Evolutionary conservation across 2,329 filamentous ascomycete genomes (phyloP), one percentile per base, ranked within the genome.

Genomic region (Shiraia bambusicola): DNA sequence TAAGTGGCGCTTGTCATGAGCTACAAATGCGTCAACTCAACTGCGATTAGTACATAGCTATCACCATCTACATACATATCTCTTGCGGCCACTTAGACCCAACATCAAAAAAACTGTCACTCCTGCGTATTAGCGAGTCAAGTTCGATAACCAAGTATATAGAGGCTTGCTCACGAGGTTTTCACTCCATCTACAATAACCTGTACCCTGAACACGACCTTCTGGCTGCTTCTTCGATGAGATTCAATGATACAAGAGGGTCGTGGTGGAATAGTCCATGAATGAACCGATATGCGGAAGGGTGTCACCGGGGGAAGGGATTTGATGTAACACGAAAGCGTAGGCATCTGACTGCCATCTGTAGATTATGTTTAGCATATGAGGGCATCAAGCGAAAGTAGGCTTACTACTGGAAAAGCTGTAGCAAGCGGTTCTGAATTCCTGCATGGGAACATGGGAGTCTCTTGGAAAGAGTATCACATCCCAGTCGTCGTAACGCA

Each of bases 401-500:
- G 17, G 43, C 59, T 61, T 30, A 62, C 64, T 50, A 28, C 80
- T 78, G 42, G 70, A 71, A 26, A 83, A 78, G 24, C 85, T 81
- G 63, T 86, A 85, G 65, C 87, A 94, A 47, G 81, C 77, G 6
- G 87, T 88, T 61, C 83, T 84, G 76, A 93, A 95, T 69, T 94
- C 89, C 66, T 88, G 87, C 40, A 91, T 69, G 1, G 89, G 89
- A 10, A 86, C 71, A 56, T 82, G 83, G 55, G 77, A 82, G 47
- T 79, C 77, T 42, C 50, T 58, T 0, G 87, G 84, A 64, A 94
- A 94, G 47, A 94, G 75, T 30, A 94, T 80, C 40, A 93, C 79
- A 59, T 95, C 89, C 89, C 88, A 94, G 59, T 88, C 83, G 56
- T 88, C 80, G 75, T 86, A 94, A 45, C 88, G 83, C 89, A 95